These are phyloP conservation scores for Colletotrichum cuscutae DNA, from an alignment of 2,329 filamentous ascomycete species.

Conservation along the genomic window DNA sequence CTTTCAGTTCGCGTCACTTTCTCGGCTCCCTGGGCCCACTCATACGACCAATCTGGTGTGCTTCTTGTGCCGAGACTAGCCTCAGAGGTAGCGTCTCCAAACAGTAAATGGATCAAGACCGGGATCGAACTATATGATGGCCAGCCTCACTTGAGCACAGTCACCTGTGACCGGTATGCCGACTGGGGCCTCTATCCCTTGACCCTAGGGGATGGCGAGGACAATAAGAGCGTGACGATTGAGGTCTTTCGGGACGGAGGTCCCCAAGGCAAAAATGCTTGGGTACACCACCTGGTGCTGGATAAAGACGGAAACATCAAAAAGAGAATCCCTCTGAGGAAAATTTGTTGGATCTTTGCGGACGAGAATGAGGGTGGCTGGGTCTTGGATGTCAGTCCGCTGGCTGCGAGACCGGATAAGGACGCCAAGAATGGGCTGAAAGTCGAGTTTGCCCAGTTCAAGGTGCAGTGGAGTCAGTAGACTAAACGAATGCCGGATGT, in stretches of 20 bases:
- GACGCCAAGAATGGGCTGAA: conserved; percentile 59
- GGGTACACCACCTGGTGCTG: conserved; percentile 72
- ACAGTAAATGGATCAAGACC: conserved; percentile 79
- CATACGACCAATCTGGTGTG: conserved; percentile 50
- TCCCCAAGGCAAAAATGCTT: conserved; percentile 68
- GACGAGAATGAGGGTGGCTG: conserved; percentile 58
- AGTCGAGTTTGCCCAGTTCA: conserved; percentile 69
- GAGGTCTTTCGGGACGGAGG: conserved; percentile 60
- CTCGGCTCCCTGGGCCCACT: conserved; percentile 63
- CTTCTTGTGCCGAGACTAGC: conserved; percentile 48
- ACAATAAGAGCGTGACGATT: conserved; percentile 48
- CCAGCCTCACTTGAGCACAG: conserved; percentile 72
- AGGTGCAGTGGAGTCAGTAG: conserved; percentile 57
- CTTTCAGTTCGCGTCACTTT: conserved; percentile 71
- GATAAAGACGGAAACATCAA: conserved; percentile 44
- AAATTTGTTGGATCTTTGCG: conserved; percentile 78
- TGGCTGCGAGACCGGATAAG: conserved; percentile 72
- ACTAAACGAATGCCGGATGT: too few relatives aligned
- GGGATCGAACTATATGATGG: conserved; percentile 79
- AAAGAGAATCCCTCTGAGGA: conserved; percentile 70
- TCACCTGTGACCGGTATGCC: conserved; percentile 76
- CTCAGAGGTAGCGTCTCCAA: conserved; percentile 43
- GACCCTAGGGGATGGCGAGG: conserved; percentile 38
- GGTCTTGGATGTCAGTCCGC: conserved; percentile 72
- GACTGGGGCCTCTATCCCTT: conserved; percentile 78